These are phyloP conservation scores for Klebsormidium nitens DNA, from an alignment of 139 green algal genomes.

Conservation along the genomic window DNA sequence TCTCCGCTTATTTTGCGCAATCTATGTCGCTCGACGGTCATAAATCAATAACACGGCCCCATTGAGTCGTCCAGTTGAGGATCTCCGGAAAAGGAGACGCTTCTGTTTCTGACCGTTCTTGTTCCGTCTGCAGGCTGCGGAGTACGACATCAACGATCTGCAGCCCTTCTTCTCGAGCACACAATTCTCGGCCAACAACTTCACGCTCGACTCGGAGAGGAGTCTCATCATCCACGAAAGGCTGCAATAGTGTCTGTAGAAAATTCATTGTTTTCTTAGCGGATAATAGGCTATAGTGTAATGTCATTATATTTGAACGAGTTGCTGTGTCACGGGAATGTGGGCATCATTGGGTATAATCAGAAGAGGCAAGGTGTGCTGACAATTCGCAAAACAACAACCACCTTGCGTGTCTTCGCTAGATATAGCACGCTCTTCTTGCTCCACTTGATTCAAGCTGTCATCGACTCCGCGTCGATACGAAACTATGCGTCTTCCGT, in stretches of 20 bases:
- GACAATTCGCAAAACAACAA: too few relatives aligned
- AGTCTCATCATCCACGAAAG: conserved; percentile 18
- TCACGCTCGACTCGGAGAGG: conserved; percentile 42
- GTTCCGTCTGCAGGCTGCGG: conserved; percentile 38
- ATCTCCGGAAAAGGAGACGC: neutral
- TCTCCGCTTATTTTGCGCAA: neutral
- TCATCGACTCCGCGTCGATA: too few relatives aligned
- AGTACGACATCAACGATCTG: conserved; percentile 78
- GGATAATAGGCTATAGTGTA: too few relatives aligned
- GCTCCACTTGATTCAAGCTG: too few relatives aligned
- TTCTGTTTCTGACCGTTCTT: neutral
- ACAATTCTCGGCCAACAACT: conserved; percentile 56
- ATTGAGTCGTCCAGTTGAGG: conserved; percentile 23
- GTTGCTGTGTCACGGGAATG: too few relatives aligned
- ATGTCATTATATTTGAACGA: too few relatives aligned
- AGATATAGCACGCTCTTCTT: too few relatives aligned
- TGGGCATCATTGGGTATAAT: too few relatives aligned
- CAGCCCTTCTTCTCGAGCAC: conserved; percentile 58
- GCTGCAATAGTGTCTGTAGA: neutral
- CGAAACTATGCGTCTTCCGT: too few relatives aligned
- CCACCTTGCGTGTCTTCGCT: too few relatives aligned
- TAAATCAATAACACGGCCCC: neutral
- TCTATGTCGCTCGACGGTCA: neutral
- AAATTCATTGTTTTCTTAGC: too few relatives aligned
- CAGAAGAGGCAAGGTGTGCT: too few relatives aligned